Base-by-base conservation (phyloP, 2,329 filamentous ascomycete species). In the Anthostomella pinea region DNA sequence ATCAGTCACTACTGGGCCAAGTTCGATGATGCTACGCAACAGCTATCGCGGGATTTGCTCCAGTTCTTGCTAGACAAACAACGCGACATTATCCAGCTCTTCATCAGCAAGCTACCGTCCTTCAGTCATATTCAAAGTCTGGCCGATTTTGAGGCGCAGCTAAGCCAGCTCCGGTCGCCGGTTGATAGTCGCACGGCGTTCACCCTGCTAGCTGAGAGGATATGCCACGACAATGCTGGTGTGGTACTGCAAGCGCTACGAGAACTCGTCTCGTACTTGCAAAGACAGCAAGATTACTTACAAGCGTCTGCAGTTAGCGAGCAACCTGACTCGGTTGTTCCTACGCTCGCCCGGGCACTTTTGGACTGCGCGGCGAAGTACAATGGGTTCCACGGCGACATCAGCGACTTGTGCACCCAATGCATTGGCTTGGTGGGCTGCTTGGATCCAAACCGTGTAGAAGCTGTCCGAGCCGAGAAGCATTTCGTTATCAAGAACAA, bases 351-450 rank as follows among this genome's bases (percentile, higher is more conserved):
- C 33, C 79, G 91, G 33, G 81, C 86, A 9, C 70, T 98, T 8
- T 75, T 99, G 8, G 90, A 97, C 63, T 90, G 87, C 33, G 85
- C 83, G 32, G 79, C 89, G 36, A 88, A 84, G 46, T 93, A 93
- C 62, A 86, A 83, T 46, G 76, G 79, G 33, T 71, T 74, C 9
- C 76, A 85, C 26, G 60, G 70, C 6, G 77, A 80, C 9, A 85
- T 97, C 36, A 74, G 82, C 33, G 70, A 78, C 13, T 69, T 94
- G 3, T 88, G 87, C 44, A 85, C 88, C 10, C 80, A 85, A 54
- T 93, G 87, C 47, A 72, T 98, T 24, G 94, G 94, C 0, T 73
- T 94, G 14, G 81, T 98, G 35, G 93, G 94, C 6, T 95, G 90
- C 48, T 68, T 98, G 15, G 94, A 98, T 60, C 84, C 91, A 2